A percentile compares a stretch with the other conserved stretches of the same genome.
Conservation (phyloP, 75 land plant genomes). For the Ceratopteris richardii region DNA sequence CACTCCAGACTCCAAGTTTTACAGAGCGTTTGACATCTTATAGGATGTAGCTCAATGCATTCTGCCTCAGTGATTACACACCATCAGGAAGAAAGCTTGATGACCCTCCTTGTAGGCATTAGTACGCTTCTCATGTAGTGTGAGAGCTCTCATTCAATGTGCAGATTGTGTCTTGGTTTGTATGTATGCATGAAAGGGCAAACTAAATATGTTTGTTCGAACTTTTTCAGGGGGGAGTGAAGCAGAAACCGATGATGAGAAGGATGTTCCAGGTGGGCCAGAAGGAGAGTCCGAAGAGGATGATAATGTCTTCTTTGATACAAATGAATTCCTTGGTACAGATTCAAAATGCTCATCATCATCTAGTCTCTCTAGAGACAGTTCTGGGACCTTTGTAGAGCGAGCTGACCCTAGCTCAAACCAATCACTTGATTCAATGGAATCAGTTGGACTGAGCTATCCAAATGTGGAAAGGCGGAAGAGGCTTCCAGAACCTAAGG, state of each 20-base stretch:
- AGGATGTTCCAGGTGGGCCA: slow-evolving; percentile 27
- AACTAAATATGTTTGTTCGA: too few relatives aligned
- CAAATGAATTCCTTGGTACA: slow-evolving; percentile 22
- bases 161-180: too few relatives aligned
- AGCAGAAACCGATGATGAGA: slow-evolving; percentile 55
- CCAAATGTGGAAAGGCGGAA: slow-evolving; percentile 51
- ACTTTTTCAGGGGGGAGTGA: slow-evolving; percentile 35
- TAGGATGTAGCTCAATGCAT: too few relatives aligned
- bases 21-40: too few relatives aligned
- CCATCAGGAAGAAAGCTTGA: too few relatives aligned
- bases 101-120: too few relatives aligned
- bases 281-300: slow-evolving; percentile 51
- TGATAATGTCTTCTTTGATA: slow-evolving; percentile 37
- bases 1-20: too few relatives aligned
- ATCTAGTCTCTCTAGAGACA: neutral
- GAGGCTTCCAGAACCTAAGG: slow-evolving; percentile 71
- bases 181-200: too few relatives aligned
- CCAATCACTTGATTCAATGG: neutral
- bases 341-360: neutral
- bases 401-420: neutral
- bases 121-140: too few relatives aligned
- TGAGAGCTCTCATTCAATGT: too few relatives aligned
- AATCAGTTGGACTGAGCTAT: slow-evolving; percentile 24
- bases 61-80: too few relatives aligned
- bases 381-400: slow-evolving; percentile 14